Percentiles rank a stretch among this genome's conserved stretches.
phyloP scores from a whole-genome alignment of 2,329 filamentous ascomycete species.

The Daldinia eschscholtzii region DNA sequence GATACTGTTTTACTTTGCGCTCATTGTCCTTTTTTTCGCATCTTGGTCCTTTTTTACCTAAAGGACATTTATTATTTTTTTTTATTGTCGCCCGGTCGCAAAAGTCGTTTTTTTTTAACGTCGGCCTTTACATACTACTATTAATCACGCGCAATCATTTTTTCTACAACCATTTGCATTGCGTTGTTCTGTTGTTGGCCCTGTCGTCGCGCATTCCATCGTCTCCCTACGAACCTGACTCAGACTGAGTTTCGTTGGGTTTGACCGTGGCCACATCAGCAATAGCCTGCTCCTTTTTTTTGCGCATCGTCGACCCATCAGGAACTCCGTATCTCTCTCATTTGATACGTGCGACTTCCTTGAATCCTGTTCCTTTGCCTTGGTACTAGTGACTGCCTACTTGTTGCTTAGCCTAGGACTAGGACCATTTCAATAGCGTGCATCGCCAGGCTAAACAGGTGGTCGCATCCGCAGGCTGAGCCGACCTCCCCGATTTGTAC shows the following conservation, averaged over 20 bases:
- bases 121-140: slow-evolving; percentile 38
- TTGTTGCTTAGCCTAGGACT: slow-evolving; percentile 27
- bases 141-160: slow-evolving; percentile 41
- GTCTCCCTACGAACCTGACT: slow-evolving; percentile 49
- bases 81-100: slow-evolving; percentile 47
- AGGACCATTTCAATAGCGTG: slow-evolving; percentile 29
- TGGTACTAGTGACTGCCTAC: slow-evolving; percentile 29
- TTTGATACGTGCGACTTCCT: slow-evolving; percentile 37
- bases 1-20: slow-evolving; percentile 32
- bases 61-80: slow-evolving; percentile 33
- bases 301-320: slow-evolving; percentile 47
- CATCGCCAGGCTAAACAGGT: slow-evolving; percentile 39
- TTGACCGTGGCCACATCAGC: slow-evolving; percentile 54
- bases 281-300: slow-evolving; percentile 45
- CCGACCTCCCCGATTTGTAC: slow-evolving; percentile 39
- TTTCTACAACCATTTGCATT: slow-evolving; percentile 30
- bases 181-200: slow-evolving; percentile 32
- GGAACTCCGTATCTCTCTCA: slow-evolving; percentile 23
- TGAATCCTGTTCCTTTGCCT: slow-evolving; percentile 31
- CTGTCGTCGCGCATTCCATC: slow-evolving; percentile 46
- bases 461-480: slow-evolving; percentile 38
- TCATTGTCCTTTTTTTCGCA: slow-evolving; percentile 34
- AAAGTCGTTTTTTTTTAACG: slow-evolving; percentile 30
- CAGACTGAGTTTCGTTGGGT: slow-evolving; percentile 54
- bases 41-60: slow-evolving; percentile 36